Conservation (phyloP, 1,139 yeast genomes). For the Insectozyma bohioensis region DNA sequence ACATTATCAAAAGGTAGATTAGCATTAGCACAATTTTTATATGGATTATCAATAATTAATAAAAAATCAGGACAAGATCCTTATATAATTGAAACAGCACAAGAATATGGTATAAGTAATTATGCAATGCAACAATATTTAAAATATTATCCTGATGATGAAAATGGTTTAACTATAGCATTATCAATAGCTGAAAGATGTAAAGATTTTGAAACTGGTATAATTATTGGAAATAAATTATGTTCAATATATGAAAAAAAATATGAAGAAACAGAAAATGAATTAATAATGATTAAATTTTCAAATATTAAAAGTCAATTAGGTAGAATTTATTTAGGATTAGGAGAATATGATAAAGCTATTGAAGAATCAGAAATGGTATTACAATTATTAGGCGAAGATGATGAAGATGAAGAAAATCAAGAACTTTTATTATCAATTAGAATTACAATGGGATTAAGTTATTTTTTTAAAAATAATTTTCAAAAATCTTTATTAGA, state of each 20-base stretch:
- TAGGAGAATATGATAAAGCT: constrained; percentile 53
- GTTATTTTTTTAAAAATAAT: constrained; percentile 60
- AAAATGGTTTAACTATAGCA: constrained; percentile 60
- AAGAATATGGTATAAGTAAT: constrained; percentile 65
- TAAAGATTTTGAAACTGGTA: constrained; percentile 56
- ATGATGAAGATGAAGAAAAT: constrained; percentile 14
- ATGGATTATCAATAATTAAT: constrained; percentile 59
- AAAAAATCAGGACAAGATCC: constrained; percentile 45
- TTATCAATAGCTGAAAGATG: constrained; percentile 69
- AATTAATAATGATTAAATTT: constrained; percentile 46
- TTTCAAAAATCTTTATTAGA: constrained; percentile 67
- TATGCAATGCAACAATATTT: constrained; percentile 74
- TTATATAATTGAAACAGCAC: constrained; percentile 58
- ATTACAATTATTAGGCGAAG: constrained; percentile 46
- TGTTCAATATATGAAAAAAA: constrained; percentile 52
- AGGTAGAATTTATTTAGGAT: constrained; percentile 69
- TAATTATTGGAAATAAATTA: constrained; percentile 46
- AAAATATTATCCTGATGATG: constrained; percentile 64
- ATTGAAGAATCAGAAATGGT: constrained; percentile 61
- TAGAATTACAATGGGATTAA: constrained; percentile 67
- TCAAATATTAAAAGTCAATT: constrained; percentile 64
- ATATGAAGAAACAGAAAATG: constrained; percentile 59
- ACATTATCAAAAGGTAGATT: constrained; percentile 72
- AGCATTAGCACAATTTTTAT: constrained; percentile 69
- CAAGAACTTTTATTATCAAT: constrained; percentile 48